Conservation (phyloP, 257 asterid genomes). For the Striga asiatica region DNA sequence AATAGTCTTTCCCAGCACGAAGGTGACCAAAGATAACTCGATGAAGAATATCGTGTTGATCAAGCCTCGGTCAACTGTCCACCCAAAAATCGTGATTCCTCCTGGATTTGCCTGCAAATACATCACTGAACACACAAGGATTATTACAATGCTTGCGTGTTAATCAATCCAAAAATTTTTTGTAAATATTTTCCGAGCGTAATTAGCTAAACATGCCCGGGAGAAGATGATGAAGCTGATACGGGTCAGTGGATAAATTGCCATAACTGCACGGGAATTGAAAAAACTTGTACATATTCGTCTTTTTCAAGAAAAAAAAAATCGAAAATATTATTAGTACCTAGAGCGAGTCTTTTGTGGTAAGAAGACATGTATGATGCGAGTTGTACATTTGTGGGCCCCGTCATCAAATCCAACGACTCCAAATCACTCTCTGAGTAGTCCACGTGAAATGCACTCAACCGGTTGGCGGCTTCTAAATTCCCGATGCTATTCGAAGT, state of each 20-base stretch:
- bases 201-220: no score
- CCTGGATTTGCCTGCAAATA: constrained; percentile 79
- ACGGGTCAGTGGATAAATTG: no score
- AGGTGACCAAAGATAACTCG: constrained; percentile 52
- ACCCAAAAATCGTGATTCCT: constrained; percentile 74
- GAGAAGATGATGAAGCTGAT: no score
- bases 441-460: constrained; percentile 20
- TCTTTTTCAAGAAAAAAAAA: neutral
- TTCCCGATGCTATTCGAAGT: constrained; percentile 30
- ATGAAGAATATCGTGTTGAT: constrained; percentile 74
- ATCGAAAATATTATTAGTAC: constrained; percentile 23
- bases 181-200: no score
- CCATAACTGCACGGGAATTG: neutral
- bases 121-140: constrained; percentile 39
- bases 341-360: constrained; percentile 78
- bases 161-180: no score
- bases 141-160: neutral
- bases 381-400: constrained; percentile 44
- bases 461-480: constrained; percentile 18
- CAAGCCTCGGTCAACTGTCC: constrained; percentile 79
- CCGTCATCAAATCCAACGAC: constrained; percentile 42
- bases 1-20: constrained; percentile 65
- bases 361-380: constrained; percentile 58
- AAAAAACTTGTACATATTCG: neutral
- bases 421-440: constrained; percentile 68